Percentiles rank a stretch among this genome's conserved stretches.
These are phyloP conservation scores for Rhodomyrtus tomentosa DNA, from an alignment of 345 rosid genomes.

Conservation along the genomic window DNA sequence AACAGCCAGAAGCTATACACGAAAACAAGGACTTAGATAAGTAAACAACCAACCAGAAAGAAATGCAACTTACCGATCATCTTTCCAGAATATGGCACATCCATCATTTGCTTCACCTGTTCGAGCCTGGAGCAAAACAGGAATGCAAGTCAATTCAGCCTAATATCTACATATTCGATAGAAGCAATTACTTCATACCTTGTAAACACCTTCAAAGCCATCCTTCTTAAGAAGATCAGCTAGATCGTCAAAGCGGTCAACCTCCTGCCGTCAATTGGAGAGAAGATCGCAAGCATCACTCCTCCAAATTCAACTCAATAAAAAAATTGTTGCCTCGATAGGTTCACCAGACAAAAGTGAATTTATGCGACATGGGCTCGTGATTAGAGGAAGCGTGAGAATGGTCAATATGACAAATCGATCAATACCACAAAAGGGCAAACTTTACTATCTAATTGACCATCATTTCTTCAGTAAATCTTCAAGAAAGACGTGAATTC, in stretches of 20 bases:
- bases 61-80: slow-evolving; percentile 33
- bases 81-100: slow-evolving; percentile 83
- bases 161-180: not conserved
- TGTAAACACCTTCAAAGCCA: slow-evolving; percentile 68
- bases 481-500: not conserved
- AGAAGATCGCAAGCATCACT: not conserved
- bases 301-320: not conserved
- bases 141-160: not conserved
- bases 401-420: not conserved
- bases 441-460: not conserved
- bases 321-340: not conserved
- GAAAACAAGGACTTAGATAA: not conserved
- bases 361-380: not conserved
- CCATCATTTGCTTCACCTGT: slow-evolving; percentile 86
- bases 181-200: slow-evolving; percentile 28
- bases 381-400: not conserved
- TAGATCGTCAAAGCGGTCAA: slow-evolving; percentile 56
- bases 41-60: not conserved
- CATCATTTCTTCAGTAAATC: not conserved
- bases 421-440: not conserved
- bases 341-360: not conserved
- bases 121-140: slow-evolving; percentile 40
- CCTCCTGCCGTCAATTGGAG: slow-evolving; percentile 37
- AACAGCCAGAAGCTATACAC: not conserved
- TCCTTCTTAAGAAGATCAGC: slow-evolving; percentile 31